phyloP scores from a whole-genome alignment of 768 basidiomycete genomes.

The Chlorophyllum brunneum region DNA sequence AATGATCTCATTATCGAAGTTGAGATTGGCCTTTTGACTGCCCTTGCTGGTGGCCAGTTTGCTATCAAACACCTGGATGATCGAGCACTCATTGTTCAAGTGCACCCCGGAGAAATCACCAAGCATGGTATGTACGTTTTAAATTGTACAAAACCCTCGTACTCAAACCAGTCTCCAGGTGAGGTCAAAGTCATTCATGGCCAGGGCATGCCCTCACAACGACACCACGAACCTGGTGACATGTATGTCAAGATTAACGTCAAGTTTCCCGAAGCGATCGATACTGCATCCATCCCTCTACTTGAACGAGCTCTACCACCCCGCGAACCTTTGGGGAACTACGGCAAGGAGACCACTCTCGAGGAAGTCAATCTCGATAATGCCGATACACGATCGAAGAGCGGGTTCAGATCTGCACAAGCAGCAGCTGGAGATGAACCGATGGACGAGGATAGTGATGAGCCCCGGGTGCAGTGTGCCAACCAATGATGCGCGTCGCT shows the following conservation, averaged over 20 bases:
- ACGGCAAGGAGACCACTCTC: conserved; percentile 59
- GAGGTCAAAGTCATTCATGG: conserved; percentile 87
- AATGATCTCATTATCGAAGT: conserved; percentile 83
- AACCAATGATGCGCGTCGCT: conserved; percentile 53
- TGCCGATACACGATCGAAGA: conserved; percentile 62
- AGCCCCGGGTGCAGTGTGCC: conserved; percentile 94
- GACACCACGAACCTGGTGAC: conserved; percentile 96
- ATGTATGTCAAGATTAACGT: conserved; percentile 85
- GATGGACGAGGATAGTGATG: conserved; percentile 94
- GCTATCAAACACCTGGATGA: conserved; percentile 93
- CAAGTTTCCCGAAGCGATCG: conserved; percentile 83
- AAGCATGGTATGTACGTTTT: conserved; percentile 74
- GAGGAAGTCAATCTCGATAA: conserved; percentile 88
- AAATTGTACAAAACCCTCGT: background rate
- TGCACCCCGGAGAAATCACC: conserved; percentile 86
- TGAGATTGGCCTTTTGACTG: conserved; percentile 92
- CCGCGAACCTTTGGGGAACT: conserved; percentile 62
- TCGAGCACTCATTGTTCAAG: conserved; percentile 75
- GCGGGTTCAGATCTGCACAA: conserved; percentile 27
- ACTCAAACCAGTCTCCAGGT: conserved; percentile 40
- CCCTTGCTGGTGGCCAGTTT: conserved; percentile 89
- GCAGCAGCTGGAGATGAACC: conserved; percentile 50
- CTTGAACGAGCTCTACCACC: conserved; percentile 87
- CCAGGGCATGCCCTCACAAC: conserved; percentile 98
- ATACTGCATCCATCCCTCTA: conserved; percentile 57